Evolutionary conservation across 495 filamentous ascomycete species (phyloP).

Genomic region (Neurospora sp.): DNA sequence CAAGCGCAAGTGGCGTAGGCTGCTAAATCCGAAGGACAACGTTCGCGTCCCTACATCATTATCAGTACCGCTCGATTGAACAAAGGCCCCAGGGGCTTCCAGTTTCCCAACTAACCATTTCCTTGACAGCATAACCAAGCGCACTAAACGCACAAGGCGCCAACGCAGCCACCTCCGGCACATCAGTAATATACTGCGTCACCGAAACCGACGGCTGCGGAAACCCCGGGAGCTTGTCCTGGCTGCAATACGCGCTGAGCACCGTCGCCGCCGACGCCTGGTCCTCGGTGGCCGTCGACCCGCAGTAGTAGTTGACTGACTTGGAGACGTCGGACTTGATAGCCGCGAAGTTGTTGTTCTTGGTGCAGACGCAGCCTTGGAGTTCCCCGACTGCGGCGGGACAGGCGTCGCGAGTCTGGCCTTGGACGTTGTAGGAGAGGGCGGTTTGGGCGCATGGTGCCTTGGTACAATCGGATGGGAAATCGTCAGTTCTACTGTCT

Average conservation of each 20-base stretch:
- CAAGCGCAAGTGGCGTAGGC: slow-evolving; percentile 39
- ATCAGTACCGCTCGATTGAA: neutral
- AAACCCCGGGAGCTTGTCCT: slow-evolving; percentile 23
- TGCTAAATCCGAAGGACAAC: slow-evolving; percentile 29
- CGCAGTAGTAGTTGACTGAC: slow-evolving; percentile 31
- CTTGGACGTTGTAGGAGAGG: slow-evolving; percentile 30
- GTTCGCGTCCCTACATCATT: slow-evolving; percentile 13
- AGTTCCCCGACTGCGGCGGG: slow-evolving; percentile 30
- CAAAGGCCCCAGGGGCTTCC: neutral
- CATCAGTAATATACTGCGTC: slow-evolving; percentile 36
- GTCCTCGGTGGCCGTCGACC: slow-evolving; percentile 34
- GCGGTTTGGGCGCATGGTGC: slow-evolving; percentile 38
- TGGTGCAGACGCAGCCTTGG: slow-evolving; percentile 40
- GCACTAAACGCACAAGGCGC: slow-evolving; percentile 34
- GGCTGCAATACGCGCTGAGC: slow-evolving; percentile 38
- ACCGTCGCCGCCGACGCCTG: slow-evolving; percentile 34
- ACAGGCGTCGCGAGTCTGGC: slow-evolving; percentile 30
- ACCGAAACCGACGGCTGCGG: slow-evolving; percentile 29
- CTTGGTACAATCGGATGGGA: slow-evolving; percentile 15
- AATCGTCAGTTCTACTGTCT: neutral
- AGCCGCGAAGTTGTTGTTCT: slow-evolving; percentile 34
- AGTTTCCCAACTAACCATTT: slow-evolving; percentile 20
- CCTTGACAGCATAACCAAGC: slow-evolving; percentile 29
- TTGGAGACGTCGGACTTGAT: slow-evolving; percentile 27
- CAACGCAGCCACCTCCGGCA: slow-evolving; percentile 30